Evolutionary conservation across 345 rosid species (phyloP).

Genomic region (Ailanthus altissimus): DNA sequence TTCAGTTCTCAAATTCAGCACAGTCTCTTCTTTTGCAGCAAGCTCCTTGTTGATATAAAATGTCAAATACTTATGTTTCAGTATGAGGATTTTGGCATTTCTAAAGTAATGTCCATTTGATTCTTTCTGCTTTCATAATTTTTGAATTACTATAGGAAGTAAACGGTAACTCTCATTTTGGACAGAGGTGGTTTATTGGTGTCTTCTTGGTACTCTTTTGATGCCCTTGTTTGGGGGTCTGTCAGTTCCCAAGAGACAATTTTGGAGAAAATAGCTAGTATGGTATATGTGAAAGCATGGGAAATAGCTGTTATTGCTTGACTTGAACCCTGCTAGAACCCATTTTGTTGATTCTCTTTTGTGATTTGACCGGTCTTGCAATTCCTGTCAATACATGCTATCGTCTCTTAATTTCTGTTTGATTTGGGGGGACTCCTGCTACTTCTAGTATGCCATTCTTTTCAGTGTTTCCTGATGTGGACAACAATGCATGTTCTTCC

Average conservation of each 20-base stretch:
- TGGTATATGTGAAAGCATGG: neutral
- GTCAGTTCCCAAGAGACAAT: neutral
- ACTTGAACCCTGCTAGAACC: neutral
- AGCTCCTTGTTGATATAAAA: neutral
- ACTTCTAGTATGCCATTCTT: neutral
- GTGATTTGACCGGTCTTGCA: neutral
- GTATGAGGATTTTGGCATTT: neutral
- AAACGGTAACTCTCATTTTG: neutral
- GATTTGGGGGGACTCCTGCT: neutral
- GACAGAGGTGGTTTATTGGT: neutral
- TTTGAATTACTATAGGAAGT: neutral
- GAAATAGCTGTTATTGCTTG: conserved; percentile 5
- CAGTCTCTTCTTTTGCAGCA: neutral
- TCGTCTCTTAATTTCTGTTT: conserved; percentile 8
- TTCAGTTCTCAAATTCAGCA: neutral
- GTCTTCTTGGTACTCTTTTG: neutral
- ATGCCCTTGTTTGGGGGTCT: neutral
- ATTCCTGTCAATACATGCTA: neutral
- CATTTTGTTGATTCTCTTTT: neutral
- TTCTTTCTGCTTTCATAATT: neutral
- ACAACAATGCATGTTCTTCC: neutral
- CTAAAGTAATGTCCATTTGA: neutral
- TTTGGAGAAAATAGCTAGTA: neutral
- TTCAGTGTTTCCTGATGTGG: neutral
- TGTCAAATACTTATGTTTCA: neutral